A percentile compares a stretch with the other conserved stretches of the same genome.
Evolutionary conservation across 768 basidiomycete genomes (phyloP).

Genomic region (Exsudoporus frostii): DNA sequence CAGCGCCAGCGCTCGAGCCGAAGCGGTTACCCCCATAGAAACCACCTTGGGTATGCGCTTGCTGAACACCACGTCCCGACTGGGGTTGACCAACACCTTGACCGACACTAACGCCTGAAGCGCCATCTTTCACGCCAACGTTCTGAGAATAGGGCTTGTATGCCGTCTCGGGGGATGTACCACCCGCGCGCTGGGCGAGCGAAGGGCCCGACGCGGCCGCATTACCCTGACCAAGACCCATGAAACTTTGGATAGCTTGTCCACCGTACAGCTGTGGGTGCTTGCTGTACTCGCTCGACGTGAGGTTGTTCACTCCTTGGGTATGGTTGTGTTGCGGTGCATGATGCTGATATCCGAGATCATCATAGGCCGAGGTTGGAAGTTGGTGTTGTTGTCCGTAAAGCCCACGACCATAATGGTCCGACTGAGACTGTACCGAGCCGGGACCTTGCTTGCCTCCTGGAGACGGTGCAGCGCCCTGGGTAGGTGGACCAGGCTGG

Average conservation of each 20-base stretch:
- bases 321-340: constrained; percentile 58
- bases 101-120: constrained; percentile 42
- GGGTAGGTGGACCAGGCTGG: constrained; percentile 67
- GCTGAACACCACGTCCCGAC: constrained; percentile 44
- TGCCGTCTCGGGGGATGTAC: constrained; percentile 64
- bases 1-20: constrained; percentile 39
- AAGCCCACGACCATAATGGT: constrained; percentile 60
- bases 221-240: constrained; percentile 53
- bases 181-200: constrained; percentile 41
- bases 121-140: constrained; percentile 56
- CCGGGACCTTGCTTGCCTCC: constrained; percentile 63
- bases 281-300: constrained; percentile 43
- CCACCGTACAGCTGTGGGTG: constrained; percentile 46
- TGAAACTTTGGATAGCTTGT: constrained; percentile 67
- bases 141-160: constrained; percentile 69
- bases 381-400: constrained; percentile 62
- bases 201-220: constrained; percentile 45
- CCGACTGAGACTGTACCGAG: constrained; percentile 49
- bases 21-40: constrained; percentile 48
- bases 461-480: constrained; percentile 61
- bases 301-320: constrained; percentile 36
- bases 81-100: constrained; percentile 35
- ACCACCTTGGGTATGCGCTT: constrained; percentile 39
- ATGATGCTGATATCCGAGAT: constrained; percentile 53
- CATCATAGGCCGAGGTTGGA: constrained; percentile 45